These are phyloP conservation scores for Vitis vinifera DNA, from an alignment of 164 flowering plant species.

Conservation along the genomic window ASM3070453v1 NC_081818.1:15284501-15285000, in stretches of 20 bases:
- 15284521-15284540: slow-evolving; percentile 81
- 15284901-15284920: too few relatives aligned
- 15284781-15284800: slow-evolving; percentile 83
- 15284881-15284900: too few relatives aligned
- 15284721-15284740: slow-evolving; percentile 90
- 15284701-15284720: slow-evolving; percentile 67
- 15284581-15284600: slow-evolving; percentile 36
- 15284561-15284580: slow-evolving; percentile 84
- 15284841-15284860: too few relatives aligned
- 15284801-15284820: slow-evolving; percentile 54
- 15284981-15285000: too few relatives aligned
- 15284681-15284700: slow-evolving; percentile 49
- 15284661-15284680: slow-evolving; percentile 68
- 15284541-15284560: slow-evolving; percentile 72
- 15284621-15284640: slow-evolving; percentile 40
- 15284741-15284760: slow-evolving; percentile 59
- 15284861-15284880: too few relatives aligned
- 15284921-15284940: too few relatives aligned
- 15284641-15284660: slow-evolving; percentile 73
- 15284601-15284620: slow-evolving; percentile 45
- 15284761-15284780: slow-evolving; percentile 69
- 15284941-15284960: too few relatives aligned
- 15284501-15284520: slow-evolving; percentile 84
- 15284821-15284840: too few relatives aligned
- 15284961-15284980: too few relatives aligned